Conservation (phyloP, 1,284 basidiomycete genomes). For the Melampsora occidentalis region DNA sequence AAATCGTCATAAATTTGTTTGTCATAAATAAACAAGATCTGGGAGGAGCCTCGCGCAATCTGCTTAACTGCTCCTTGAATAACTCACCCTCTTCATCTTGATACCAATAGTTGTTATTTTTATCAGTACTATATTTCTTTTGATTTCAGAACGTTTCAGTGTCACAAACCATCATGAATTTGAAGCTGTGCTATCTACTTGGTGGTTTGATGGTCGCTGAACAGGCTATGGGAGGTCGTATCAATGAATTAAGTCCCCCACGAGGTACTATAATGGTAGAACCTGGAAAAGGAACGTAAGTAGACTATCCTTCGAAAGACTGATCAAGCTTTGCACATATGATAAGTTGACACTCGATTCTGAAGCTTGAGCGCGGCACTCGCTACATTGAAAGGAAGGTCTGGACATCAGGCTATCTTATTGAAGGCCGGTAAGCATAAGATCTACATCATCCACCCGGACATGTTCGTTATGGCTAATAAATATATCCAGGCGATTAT, state of each 20-base stretch:
- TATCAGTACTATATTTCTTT: too few relatives aligned
- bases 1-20: too few relatives aligned
- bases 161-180: too few relatives aligned
- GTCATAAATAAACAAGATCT: too few relatives aligned
- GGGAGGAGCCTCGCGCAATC: too few relatives aligned
- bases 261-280: neutral
- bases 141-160: too few relatives aligned
- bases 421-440: neutral
- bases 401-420: neutral
- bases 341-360: neutral
- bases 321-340: neutral
- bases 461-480: neutral
- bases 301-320: neutral
- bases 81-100: too few relatives aligned
- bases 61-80: too few relatives aligned
- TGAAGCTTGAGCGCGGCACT: neutral
- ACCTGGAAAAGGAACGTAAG: conserved; percentile 2
- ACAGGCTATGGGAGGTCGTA: neutral
- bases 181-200: neutral
- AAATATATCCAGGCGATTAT: neutral
- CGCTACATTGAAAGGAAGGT: neutral
- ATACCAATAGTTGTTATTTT: too few relatives aligned
- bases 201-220: neutral
- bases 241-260: neutral
- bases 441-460: neutral